These are phyloP conservation scores for Yamadazyma friedrichii DNA, from an alignment of 1,139 yeast species.

Conservation along the genomic window DNA sequence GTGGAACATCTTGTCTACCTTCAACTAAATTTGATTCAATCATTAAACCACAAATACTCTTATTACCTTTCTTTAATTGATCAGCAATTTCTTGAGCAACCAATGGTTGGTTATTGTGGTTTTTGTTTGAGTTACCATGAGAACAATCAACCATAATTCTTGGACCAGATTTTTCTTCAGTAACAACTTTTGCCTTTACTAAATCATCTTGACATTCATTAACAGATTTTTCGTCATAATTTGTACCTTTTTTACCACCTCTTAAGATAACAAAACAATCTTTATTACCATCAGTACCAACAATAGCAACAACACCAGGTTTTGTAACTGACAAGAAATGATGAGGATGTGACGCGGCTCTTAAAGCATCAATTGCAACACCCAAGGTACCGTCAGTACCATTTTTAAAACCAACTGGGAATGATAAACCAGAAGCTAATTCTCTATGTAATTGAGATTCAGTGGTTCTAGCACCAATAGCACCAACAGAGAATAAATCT, in stretches of 20 bases:
- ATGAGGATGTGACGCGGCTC: slow-evolving; percentile 91
- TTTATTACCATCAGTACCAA: slow-evolving; percentile 90
- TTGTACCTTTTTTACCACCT: slow-evolving; percentile 93
- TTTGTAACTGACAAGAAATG: slow-evolving; percentile 91
- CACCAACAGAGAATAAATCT: slow-evolving; percentile 89
- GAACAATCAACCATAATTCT: slow-evolving; percentile 97
- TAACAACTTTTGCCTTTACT: slow-evolving; percentile 52
- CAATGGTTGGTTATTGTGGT: slow-evolving; percentile 88
- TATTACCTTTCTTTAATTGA: slow-evolving; percentile 77
- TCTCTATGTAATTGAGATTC: slow-evolving; percentile 97
- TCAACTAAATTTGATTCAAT: slow-evolving; percentile 88
- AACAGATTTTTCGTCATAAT: slow-evolving; percentile 76
- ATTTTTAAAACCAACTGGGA: slow-evolving; percentile 97
- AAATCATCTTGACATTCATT: slow-evolving; percentile 66
- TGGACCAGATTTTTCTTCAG: slow-evolving; percentile 47
- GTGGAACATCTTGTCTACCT: slow-evolving; percentile 88
- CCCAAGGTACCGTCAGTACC: slow-evolving; percentile 94
- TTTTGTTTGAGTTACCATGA: slow-evolving; percentile 91
- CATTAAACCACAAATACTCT: slow-evolving; percentile 87
- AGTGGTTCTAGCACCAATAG: slow-evolving; percentile 97
- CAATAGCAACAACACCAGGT: slow-evolving; percentile 89
- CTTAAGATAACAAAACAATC: slow-evolving; percentile 89
- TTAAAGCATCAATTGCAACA: slow-evolving; percentile 90
- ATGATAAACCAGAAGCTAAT: slow-evolving; percentile 89
- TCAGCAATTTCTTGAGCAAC: slow-evolving; percentile 81